Percentiles rank a stretch among this genome's conserved stretches.
These are phyloP conservation scores for Trichoderma lentiforme DNA, from an alignment of 2,329 filamentous ascomycete genomes.

Conservation along the genomic window DNA sequence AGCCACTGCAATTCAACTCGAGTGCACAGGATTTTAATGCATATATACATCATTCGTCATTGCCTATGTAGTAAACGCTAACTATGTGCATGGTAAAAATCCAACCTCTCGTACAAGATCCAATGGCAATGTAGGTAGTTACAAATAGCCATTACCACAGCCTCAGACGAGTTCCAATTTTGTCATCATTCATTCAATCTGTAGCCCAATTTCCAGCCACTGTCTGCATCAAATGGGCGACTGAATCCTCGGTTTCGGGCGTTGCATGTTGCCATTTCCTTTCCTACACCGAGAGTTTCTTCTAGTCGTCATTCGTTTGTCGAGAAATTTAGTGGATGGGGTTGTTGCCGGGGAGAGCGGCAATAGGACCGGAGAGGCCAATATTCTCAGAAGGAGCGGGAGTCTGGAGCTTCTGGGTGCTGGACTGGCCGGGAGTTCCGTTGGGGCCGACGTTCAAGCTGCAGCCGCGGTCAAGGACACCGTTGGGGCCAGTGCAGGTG, in stretches of 20 bases:
- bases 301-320: background rate
- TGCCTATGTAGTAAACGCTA: constrained; percentile 1
- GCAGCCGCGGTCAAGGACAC: constrained; percentile 25
- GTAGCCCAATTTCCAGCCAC: background rate
- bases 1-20: background rate
- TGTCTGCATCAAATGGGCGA: background rate
- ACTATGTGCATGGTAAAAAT: background rate
- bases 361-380: constrained; percentile 25
- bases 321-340: constrained; percentile 21
- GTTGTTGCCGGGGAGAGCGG: constrained; percentile 28
- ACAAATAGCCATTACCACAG: background rate
- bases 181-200: background rate
- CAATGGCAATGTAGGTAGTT: background rate
- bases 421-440: constrained; percentile 23
- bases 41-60: constrained; percentile 14
- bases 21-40: background rate
- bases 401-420: constrained; percentile 21
- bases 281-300: background rate
- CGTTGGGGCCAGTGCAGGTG: constrained; percentile 27
- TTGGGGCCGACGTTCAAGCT: constrained; percentile 27
- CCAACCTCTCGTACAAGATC: background rate
- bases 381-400: constrained; percentile 27
- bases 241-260: background rate
- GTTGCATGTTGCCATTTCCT: background rate
- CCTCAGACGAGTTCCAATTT: background rate